These are phyloP conservation scores for Coemansia sp. DNA, from an alignment of 192 early-diverging fungal genomes.

Conservation along the genomic window DNA sequence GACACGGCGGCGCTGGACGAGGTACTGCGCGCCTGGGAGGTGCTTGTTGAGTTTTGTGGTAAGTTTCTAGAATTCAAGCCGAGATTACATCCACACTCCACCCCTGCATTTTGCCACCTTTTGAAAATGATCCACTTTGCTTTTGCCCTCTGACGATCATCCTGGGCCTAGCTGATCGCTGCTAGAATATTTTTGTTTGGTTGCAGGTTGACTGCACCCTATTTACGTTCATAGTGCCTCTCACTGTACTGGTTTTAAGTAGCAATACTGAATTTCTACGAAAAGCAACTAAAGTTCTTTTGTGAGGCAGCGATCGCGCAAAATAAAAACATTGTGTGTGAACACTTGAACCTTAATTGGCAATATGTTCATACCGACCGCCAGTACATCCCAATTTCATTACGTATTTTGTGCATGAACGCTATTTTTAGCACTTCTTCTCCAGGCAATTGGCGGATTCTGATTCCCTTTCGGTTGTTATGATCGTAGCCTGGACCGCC, in stretches of 20 bases:
- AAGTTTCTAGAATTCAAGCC: conserved; percentile 6
- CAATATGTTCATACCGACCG: conserved; percentile 5
- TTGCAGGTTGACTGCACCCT: conserved; percentile 8
- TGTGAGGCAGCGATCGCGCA: conserved; percentile 6
- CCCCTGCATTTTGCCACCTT: conserved; percentile 11
- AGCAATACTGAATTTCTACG: background rate
- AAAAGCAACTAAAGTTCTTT: background rate
- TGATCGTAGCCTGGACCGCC: conserved; percentile 13
- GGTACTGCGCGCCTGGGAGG: conserved; percentile 4
- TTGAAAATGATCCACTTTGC: background rate
- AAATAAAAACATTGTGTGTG: conserved; percentile 3
- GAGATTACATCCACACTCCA: background rate
- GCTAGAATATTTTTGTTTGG: conserved; percentile 8
- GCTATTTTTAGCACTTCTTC: conserved; percentile 6
- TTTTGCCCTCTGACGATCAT: conserved; percentile 9
- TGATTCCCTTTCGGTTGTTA: conserved; percentile 7
- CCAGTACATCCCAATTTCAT: background rate
- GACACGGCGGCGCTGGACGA: background rate
- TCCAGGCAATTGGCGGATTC: conserved; percentile 3
- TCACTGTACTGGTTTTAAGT: background rate
- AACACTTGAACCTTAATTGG: conserved; percentile 9
- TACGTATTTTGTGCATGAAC: conserved; percentile 19
- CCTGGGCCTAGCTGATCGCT: conserved; percentile 4
- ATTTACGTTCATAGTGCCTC: conserved; percentile 7
- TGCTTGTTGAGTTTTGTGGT: conserved; percentile 6